Evolutionary conservation across 2,329 filamentous ascomycete genomes (phyloP).

Genomic region (Penicillium olsonii): DNA sequence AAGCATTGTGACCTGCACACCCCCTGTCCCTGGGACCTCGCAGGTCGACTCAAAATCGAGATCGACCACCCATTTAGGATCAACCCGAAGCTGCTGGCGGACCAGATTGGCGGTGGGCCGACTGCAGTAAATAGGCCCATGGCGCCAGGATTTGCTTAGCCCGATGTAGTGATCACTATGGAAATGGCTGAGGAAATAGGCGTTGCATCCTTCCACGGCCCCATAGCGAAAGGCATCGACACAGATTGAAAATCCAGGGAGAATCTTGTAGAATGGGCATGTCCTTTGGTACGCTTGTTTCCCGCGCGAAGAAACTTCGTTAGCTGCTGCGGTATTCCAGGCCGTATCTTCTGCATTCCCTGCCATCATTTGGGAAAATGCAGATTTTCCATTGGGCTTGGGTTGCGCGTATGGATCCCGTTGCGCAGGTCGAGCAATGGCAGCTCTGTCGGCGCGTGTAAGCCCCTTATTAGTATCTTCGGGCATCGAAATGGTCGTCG

Average conservation of each 20-base stretch:
- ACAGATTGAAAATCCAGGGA: constrained; percentile 87
- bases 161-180: constrained; percentile 98
- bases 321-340: constrained; percentile 82
- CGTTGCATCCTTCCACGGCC: constrained; percentile 84
- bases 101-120: constrained; percentile 88
- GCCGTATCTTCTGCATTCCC: constrained; percentile 85
- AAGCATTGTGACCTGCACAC: constrained; percentile 89
- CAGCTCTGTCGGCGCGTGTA: constrained; percentile 67
- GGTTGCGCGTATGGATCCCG: constrained; percentile 70
- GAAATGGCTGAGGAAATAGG: constrained; percentile 97
- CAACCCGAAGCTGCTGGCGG: constrained; percentile 79
- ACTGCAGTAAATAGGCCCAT: constrained; percentile 96
- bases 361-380: constrained; percentile 92
- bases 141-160: constrained; percentile 80
- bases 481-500: constrained; percentile 15
- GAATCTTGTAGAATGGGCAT: constrained; percentile 98
- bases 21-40: constrained; percentile 78
- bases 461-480: constrained; percentile 21
- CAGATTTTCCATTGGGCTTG: constrained; percentile 56
- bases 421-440: constrained; percentile 76
- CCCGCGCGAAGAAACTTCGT: constrained; percentile 75
- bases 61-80: constrained; percentile 79
- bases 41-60: constrained; percentile 80
- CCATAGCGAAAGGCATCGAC: constrained; percentile 97
- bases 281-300: constrained; percentile 86